Evolutionary conservation across 768 basidiomycete species (phyloP).

Genomic region (Lentinus brumalis): DNA sequence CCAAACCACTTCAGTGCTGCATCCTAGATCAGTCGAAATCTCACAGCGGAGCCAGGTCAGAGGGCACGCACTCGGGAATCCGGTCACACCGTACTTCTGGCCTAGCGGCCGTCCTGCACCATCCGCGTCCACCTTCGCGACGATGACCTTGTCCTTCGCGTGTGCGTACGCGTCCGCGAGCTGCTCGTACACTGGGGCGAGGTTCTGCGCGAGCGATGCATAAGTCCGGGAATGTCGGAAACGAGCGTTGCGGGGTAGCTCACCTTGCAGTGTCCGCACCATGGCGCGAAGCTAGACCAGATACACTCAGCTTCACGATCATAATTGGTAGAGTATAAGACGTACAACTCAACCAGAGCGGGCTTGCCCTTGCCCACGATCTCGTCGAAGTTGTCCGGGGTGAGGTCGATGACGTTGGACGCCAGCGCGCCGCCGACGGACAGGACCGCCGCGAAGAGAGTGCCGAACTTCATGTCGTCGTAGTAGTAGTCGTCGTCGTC

Average conservation of each 20-base stretch:
- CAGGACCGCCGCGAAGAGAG: constrained; percentile 50
- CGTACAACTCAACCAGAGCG: constrained; percentile 90
- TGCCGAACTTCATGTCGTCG: constrained; percentile 1
- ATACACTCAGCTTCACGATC: constrained; percentile 8
- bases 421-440: constrained; percentile 55
- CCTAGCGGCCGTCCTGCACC: constrained; percentile 80
- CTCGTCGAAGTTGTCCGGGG: constrained; percentile 71
- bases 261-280: constrained; percentile 94
- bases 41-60: constrained; percentile 40
- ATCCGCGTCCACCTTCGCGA: constrained; percentile 94
- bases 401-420: constrained; percentile 85
- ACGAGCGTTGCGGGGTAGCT: constrained; percentile 7
- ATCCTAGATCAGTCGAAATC: constrained; percentile 7
- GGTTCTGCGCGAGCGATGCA: constrained; percentile 51
- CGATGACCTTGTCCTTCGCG: constrained; percentile 77
- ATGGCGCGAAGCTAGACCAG: constrained; percentile 71
- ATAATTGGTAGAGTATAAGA: too few species aligned
- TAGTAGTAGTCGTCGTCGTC: background rate
- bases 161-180: constrained; percentile 85
- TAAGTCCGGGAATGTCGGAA: constrained; percentile 9
- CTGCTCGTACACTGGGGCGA: constrained; percentile 87
- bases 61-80: constrained; percentile 75
- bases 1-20: constrained; percentile 92
- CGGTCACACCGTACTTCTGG: constrained; percentile 75
- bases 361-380: constrained; percentile 79